Evolutionary conservation across 371 early-diverging fungal species (phyloP).

Genomic region (Mucor mucedo): DNA sequence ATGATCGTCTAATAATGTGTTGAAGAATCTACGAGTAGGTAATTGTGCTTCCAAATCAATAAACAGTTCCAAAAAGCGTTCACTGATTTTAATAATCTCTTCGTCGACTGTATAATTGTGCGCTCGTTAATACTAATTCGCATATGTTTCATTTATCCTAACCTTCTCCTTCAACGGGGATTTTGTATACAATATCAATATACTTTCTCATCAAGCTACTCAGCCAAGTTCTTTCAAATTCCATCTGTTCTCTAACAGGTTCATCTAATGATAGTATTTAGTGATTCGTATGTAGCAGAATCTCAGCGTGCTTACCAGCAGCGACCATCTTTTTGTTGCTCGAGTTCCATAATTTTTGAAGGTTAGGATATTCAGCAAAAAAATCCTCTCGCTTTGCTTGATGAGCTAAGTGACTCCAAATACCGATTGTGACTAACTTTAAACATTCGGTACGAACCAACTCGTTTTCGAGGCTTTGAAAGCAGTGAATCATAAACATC

Average conservation of each 20-base stretch:
- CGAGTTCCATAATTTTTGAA: slow-evolving; percentile 72
- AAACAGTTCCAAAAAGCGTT: slow-evolving; percentile 83
- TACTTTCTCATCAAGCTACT: slow-evolving; percentile 62
- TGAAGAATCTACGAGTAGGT: slow-evolving; percentile 89
- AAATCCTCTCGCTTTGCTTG: slow-evolving; percentile 55
- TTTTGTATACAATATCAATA: slow-evolving; percentile 57
- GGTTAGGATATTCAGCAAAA: slow-evolving; percentile 60
- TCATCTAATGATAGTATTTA: slow-evolving; percentile 40
- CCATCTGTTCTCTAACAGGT: slow-evolving; percentile 47
- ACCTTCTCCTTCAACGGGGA: slow-evolving; percentile 58
- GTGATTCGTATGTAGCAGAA: slow-evolving; percentile 8
- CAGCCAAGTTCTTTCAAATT: slow-evolving; percentile 65
- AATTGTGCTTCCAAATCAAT: slow-evolving; percentile 87
- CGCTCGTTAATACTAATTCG: neutral
- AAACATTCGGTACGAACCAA: slow-evolving; percentile 78
- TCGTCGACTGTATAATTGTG: slow-evolving; percentile 31
- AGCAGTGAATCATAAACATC: slow-evolving; percentile 76
- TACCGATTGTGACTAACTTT: slow-evolving; percentile 71
- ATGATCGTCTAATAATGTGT: slow-evolving; percentile 81
- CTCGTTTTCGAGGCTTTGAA: slow-evolving; percentile 81
- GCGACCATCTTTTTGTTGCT: slow-evolving; percentile 56
- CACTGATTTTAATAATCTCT: slow-evolving; percentile 66
- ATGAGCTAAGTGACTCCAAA: slow-evolving; percentile 74
- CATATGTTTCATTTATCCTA: neutral
- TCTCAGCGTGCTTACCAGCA: slow-evolving; percentile 37